Base-by-base conservation (phyloP, 495 filamentous ascomycete species). In the Oidiodendron maius region DNA sequence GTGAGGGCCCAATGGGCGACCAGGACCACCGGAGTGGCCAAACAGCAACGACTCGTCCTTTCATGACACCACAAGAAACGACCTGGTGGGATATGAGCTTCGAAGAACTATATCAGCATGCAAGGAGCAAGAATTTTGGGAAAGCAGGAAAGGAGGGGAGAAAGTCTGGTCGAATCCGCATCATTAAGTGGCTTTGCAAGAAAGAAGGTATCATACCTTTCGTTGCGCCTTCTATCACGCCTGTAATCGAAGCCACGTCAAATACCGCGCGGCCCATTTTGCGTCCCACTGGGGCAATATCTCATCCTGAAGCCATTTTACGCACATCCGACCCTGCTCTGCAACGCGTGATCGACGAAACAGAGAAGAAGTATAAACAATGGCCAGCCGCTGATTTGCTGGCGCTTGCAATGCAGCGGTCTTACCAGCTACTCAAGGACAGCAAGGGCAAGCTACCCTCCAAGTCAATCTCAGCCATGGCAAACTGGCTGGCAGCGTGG, bases 41-140 rank as follows among this genome's bases (percentile, higher is more conserved):
- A 41, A 42, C 25, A 3, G 9, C 36, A 48, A 18, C 37, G 9
- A 5, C 50, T 26, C 18, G 8, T 24, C 18, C 20, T 26, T 37
- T 15, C 25, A 55, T 55, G 52, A 46, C 52, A 20, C 40, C 35
- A 15, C 40, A 50, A 50, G 52, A 55, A 28, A 45, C 18, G 8
- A 40, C 5, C 8, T 55, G 52, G 52, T 55, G 52, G 52, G 40
- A 46, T 9, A 50, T 55, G 46, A 46, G 24, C 26, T 55, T 55
- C 42, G 52, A 55, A 34, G 52, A 50, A 17, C 25, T 55, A 2
- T 50, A 50, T 34, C 21, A 50, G 15, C 35, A 50, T 26, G 52
- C 52, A 21, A 45, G 28, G 26, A 46, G 41, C 20, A 40, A 55
- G n/a, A 24, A 37, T n/a, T 50, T 46, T 37, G 52, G 52, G 11